Conservation (phyloP, 805 yeast genomes). For the Ogataea nitratoaversa region DNA sequence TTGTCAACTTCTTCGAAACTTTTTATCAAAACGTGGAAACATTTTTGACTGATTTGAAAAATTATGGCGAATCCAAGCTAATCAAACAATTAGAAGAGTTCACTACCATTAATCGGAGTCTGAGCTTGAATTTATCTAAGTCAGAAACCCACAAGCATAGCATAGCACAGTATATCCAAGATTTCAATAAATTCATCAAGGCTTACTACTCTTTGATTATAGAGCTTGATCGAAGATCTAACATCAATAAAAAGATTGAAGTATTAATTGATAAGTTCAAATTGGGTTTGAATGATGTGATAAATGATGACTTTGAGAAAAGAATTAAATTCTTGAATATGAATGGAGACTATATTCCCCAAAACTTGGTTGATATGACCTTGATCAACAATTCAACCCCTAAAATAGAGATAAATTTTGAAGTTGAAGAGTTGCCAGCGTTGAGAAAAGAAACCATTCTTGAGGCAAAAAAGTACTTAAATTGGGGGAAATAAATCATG, state of each 20-base stretch:
- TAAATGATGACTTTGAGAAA: slow-evolving; percentile 39
- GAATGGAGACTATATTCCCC: slow-evolving; percentile 56
- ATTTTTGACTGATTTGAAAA: slow-evolving; percentile 21
- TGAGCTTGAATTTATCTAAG: slow-evolving; percentile 9
- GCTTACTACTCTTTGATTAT: slow-evolving; percentile 49
- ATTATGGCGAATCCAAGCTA: slow-evolving; percentile 28
- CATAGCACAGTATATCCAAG: slow-evolving; percentile 30
- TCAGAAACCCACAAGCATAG: slow-evolving; percentile 12
- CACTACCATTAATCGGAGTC: slow-evolving; percentile 7
- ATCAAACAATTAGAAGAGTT: slow-evolving; percentile 18
- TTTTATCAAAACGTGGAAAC: slow-evolving; percentile 15
- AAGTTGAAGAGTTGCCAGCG: slow-evolving; percentile 21
- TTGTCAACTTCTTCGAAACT: slow-evolving; percentile 18
- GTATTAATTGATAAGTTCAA: slow-evolving; percentile 39
- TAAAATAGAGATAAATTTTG: slow-evolving; percentile 17
- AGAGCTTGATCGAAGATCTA: slow-evolving; percentile 50
- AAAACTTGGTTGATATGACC: slow-evolving; percentile 24
- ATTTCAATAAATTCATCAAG: slow-evolving; percentile 46
- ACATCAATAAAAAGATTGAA: slow-evolving; percentile 37
- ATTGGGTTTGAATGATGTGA: slow-evolving; percentile 33
- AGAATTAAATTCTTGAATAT: slow-evolving; percentile 41
- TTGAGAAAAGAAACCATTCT: slow-evolving; percentile 13
- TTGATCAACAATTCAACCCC: slow-evolving; percentile 23
- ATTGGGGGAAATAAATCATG: too few relatives aligned
- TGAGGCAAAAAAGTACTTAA: slow-evolving; percentile 16